phyloP scores from a whole-genome alignment of 495 filamentous ascomycete genomes.

The Cercophora sp. region DNA sequence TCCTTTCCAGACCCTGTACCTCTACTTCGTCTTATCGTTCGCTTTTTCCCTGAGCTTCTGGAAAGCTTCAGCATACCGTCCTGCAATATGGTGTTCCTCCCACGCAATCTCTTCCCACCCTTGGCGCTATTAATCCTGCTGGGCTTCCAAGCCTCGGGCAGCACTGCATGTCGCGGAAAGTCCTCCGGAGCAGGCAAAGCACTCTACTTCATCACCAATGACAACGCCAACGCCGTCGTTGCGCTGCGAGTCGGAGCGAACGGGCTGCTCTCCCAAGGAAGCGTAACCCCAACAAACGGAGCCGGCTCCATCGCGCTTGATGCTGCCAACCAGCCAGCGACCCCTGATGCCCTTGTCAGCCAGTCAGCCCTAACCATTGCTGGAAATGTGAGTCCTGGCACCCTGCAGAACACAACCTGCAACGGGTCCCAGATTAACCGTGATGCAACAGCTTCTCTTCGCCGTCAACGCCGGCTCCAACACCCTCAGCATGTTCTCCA shows the following conservation, averaged over 20 bases:
- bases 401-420: constrained; percentile 28
- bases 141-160: background rate
- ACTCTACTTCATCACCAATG: constrained; percentile 48
- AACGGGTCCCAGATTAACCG: constrained; percentile 27
- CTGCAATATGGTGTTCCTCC: background rate
- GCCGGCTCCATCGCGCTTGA: constrained; percentile 20
- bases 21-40: background rate
- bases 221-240: constrained; percentile 39
- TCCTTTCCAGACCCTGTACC: background rate
- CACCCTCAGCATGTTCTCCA: constrained; percentile 49
- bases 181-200: too few relatives aligned
- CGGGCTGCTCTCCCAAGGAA: constrained; percentile 37
- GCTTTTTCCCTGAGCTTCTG: background rate
- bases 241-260: constrained; percentile 39
- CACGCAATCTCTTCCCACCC: background rate
- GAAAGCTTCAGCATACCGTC: background rate
- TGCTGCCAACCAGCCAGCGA: constrained; percentile 32
- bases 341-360: constrained; percentile 49
- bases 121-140: background rate
- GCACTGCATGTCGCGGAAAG: background rate
- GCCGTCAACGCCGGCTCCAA: constrained; percentile 46
- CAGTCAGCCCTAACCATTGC: constrained; percentile 48
- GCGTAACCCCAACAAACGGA: constrained; percentile 35
- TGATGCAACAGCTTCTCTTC: background rate
- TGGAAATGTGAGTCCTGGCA: constrained; percentile 23